Evolutionary conservation across 75 land plant species (phyloP).

Genomic region (Selaginella moellendorffii): DNA sequence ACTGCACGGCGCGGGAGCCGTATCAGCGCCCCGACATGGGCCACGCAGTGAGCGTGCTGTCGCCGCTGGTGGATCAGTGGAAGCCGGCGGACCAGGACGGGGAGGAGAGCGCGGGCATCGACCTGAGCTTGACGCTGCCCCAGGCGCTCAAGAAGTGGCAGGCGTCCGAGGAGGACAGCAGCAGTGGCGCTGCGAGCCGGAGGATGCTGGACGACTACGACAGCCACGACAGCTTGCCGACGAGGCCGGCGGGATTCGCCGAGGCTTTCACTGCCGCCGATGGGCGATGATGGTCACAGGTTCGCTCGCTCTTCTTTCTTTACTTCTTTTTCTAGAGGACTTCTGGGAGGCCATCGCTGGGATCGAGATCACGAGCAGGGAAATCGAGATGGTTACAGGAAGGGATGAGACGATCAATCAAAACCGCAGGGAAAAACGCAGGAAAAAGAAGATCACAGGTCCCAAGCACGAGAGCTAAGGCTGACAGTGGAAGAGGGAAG

Average conservation of each 20-base stretch:
- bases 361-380: too few species aligned
- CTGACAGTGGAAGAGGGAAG: too few species aligned
- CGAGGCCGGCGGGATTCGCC: constrained; percentile 12
- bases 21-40: constrained; percentile 18
- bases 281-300: constrained; percentile 19
- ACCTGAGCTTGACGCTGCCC: background rate
- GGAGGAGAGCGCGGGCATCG: background rate
- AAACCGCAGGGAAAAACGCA: too few species aligned
- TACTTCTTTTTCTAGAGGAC: too few species aligned
- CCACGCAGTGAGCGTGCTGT: constrained; percentile 19
- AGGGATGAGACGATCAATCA: too few species aligned
- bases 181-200: constrained; percentile 4
- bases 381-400: too few species aligned
- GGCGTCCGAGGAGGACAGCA: constrained; percentile 10
- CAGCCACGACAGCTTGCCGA: constrained; percentile 12
- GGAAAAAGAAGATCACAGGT: too few species aligned
- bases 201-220: constrained; percentile 5
- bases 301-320: too few species aligned
- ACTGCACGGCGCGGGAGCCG: constrained; percentile 17
- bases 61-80: constrained; percentile 17
- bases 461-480: too few species aligned
- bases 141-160: constrained; percentile 21
- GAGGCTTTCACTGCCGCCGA: constrained; percentile 13
- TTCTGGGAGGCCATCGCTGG: too few species aligned
- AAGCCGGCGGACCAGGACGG: background rate